Base-by-base conservation (phyloP, 495 filamentous ascomycete species). In the Trichoderma parareesei region DNA sequence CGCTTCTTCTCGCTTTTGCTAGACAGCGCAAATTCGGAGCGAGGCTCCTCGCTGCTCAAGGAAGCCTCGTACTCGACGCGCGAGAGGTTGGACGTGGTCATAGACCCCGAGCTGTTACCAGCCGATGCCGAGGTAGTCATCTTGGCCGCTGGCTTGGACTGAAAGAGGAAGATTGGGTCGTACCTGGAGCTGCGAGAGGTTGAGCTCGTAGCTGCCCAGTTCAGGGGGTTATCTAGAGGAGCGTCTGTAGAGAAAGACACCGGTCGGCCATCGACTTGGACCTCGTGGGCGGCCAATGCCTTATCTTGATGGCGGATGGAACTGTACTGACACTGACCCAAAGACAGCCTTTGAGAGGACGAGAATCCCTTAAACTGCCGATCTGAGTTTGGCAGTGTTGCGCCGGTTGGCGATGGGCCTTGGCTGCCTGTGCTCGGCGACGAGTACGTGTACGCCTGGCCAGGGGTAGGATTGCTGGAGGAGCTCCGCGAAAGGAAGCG, bases 401-500 rank as follows among this genome's bases (percentile, higher is more conserved):
- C 46, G n/a, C 46, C 46, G 46, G n/a, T 7, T n/a, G 53, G 53
- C 33, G 53, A 57, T 10, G 27, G 33, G 20, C 20, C 33, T 4
- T 57, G 53, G 14, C 53, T 57, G 7, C 27, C 27, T 3, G 53
- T 57, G 53, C 53, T 57, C 37, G 53, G 53, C 53, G 53, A 38
- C 11, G 53, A 57, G 27, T 57, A 57, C 11, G 53, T 35, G 27
- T 57, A 57, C 27, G 33, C 27, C 53, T 37, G 53, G 53, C 27
- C 53, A 37, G 53, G 27, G 14, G 20, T 37, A 35, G 53, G 53
- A 37, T 57, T 57, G 53, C 53, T 57, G 5, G 53, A 57, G 37
- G 33, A 35, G 27, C 53, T 57, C 53, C 53, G 53, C 53, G 27
- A 57, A 10, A 57, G 37, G 53, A 57, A 57, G 53, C 53, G 53